phyloP scores from a whole-genome alignment of 2,329 filamentous ascomycete genomes.

The Cryoendolithus antarcticus region DNA sequence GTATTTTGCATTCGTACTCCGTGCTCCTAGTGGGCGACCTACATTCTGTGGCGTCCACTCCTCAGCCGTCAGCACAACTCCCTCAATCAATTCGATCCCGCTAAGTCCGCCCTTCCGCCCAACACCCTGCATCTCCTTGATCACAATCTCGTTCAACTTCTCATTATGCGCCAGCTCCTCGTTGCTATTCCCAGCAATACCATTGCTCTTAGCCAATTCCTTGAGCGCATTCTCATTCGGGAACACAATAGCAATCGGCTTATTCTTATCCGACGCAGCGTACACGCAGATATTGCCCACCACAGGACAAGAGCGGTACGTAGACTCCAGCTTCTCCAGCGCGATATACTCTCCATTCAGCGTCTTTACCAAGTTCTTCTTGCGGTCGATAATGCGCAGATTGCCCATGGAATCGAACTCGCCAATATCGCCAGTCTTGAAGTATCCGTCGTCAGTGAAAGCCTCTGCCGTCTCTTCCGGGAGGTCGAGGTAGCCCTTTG shows the following conservation, averaged over 20 bases:
- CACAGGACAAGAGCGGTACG: slow-evolving; percentile 69
- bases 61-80: slow-evolving; percentile 67
- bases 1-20: no score
- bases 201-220: slow-evolving; percentile 43
- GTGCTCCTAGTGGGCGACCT: slow-evolving; percentile 8
- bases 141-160: slow-evolving; percentile 51
- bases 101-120: slow-evolving; percentile 55
- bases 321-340: slow-evolving; percentile 83
- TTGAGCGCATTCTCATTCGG: slow-evolving; percentile 45
- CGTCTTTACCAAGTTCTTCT: slow-evolving; percentile 98
- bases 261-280: slow-evolving; percentile 60
- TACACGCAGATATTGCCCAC: slow-evolving; percentile 83
- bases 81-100: slow-evolving; percentile 62
- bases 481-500: slow-evolving; percentile 71
- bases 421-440: slow-evolving; percentile 92
- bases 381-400: slow-evolving; percentile 79
- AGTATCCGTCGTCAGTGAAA: slow-evolving; percentile 80
- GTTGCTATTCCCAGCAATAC: slow-evolving; percentile 47
- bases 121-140: slow-evolving; percentile 56
- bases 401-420: slow-evolving; percentile 74
- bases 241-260: slow-evolving; percentile 72
- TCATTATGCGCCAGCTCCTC: slow-evolving; percentile 57
- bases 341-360: slow-evolving; percentile 93
- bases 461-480: slow-evolving; percentile 69
- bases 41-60: slow-evolving; percentile 82